Evolutionary conservation across 768 basidiomycete genomes (phyloP).

Genomic region (Panellus pusillus): DNA sequence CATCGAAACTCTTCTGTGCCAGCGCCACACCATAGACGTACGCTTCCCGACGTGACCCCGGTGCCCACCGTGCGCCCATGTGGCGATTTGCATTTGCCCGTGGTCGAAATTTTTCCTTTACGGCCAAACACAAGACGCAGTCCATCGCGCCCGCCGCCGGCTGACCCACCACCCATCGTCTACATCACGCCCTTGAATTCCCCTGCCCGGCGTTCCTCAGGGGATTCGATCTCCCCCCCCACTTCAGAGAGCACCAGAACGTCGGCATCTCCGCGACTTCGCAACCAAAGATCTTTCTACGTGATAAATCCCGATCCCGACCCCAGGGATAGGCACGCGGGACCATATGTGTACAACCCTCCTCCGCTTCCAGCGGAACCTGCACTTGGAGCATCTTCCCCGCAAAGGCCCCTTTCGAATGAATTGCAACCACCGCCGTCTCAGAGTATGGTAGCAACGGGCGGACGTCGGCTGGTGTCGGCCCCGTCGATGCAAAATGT

Average conservation of each 20-base stretch:
- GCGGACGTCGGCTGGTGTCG: constrained; percentile 4
- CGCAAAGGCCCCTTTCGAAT: no score
- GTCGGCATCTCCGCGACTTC: constrained; percentile 8
- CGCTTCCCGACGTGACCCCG: constrained; percentile 9
- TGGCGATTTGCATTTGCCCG: constrained; percentile 5
- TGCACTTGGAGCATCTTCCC: no score
- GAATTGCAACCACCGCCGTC: no score
- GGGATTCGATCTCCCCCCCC: constrained; percentile 20
- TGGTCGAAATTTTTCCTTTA: constrained; percentile 3
- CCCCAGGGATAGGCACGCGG: constrained; percentile 2
- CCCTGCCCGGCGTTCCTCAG: constrained; percentile 21
- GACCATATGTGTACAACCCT: constrained; percentile 25
- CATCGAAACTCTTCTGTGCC: constrained; percentile 21
- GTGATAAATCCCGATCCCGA: constrained; percentile 34
- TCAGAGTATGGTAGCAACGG: not conserved
- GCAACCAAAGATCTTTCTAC: constrained; percentile 26
- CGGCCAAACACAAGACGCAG: not conserved
- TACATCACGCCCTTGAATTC: constrained; percentile 32
- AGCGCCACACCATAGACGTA: constrained; percentile 15
- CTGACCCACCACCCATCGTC: constrained; percentile 33
- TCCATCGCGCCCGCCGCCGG: constrained; percentile 9
- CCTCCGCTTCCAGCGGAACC: constrained; percentile 30
- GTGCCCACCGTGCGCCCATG: constrained; percentile 8
- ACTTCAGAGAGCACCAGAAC: constrained; percentile 23
- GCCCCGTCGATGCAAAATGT: constrained; percentile 14